Percentiles rank a stretch among this genome's conserved stretches.
Evolutionary conservation across 805 yeast species (phyloP).

Genomic region (Sugiyamaella chiloensis): DNA sequence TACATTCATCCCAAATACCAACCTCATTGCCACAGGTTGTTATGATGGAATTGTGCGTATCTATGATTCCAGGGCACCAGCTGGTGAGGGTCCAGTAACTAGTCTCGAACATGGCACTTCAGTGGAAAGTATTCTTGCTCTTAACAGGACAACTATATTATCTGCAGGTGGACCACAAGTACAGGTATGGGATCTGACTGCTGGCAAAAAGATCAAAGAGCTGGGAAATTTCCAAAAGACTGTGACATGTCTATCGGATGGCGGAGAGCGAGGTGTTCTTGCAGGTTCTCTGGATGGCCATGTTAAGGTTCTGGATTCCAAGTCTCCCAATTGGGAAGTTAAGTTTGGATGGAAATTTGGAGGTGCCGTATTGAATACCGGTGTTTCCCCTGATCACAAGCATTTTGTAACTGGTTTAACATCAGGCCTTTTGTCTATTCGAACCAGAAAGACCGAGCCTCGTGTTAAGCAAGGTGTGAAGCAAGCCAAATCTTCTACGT

Average conservation of each 20-base stretch:
- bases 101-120: conserved; percentile 73
- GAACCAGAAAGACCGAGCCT: conserved; percentile 76
- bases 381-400: conserved; percentile 80
- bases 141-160: conserved; percentile 70
- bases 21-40: conserved; percentile 86
- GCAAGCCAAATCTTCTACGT: conserved; percentile 49
- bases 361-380: conserved; percentile 86
- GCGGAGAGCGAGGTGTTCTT: conserved; percentile 73
- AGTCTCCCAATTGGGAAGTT: conserved; percentile 66
- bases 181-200: conserved; percentile 87
- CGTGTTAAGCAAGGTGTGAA: conserved; percentile 48
- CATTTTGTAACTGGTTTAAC: conserved; percentile 92
- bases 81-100: conserved; percentile 50
- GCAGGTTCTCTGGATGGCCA: conserved; percentile 98
- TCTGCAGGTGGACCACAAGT: conserved; percentile 81
- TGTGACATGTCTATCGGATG: conserved; percentile 75
- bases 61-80: conserved; percentile 68
- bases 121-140: conserved; percentile 77
- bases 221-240: conserved; percentile 89
- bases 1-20: conserved; percentile 69
- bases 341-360: conserved; percentile 98
- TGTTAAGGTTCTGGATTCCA: conserved; percentile 86
- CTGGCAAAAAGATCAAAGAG: conserved; percentile 67
- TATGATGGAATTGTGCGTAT: conserved; percentile 85
- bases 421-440: conserved; percentile 81